These are phyloP conservation scores for Podospora pseudoanserina DNA, from an alignment of 495 filamentous ascomycete species.

Conservation along the genomic window DNA sequence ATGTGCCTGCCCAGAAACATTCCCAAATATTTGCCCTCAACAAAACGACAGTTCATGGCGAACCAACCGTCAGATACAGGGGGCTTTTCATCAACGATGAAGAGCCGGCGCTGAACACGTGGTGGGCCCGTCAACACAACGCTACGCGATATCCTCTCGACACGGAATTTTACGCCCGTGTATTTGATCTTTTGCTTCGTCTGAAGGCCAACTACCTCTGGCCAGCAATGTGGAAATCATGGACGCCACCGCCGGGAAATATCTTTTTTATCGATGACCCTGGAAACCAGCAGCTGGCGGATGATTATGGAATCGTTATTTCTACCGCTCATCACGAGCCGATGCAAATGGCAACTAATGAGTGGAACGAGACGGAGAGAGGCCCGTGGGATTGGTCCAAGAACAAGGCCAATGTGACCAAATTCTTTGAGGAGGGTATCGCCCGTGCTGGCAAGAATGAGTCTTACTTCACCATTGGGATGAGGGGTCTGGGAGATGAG, in stretches of 20 bases:
- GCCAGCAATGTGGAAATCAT: constrained; percentile 61
- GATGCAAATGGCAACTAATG: constrained; percentile 58
- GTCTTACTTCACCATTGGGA: constrained; percentile 54
- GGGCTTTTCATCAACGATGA: constrained; percentile 70
- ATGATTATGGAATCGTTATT: constrained; percentile 62
- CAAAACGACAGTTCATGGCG: constrained; percentile 46
- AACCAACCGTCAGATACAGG: constrained; percentile 60
- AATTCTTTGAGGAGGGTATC: constrained; percentile 54
- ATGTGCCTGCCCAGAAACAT: constrained; percentile 52
- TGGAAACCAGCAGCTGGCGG: constrained; percentile 53
- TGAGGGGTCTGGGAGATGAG: constrained; percentile 59
- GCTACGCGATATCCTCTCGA: constrained; percentile 42
- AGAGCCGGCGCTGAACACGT: constrained; percentile 48
- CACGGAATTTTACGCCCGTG: constrained; percentile 55
- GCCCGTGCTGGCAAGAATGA: constrained; percentile 52
- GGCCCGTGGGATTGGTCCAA: constrained; percentile 59
- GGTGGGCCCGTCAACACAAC: constrained; percentile 25
- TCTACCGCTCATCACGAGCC: constrained; percentile 62
- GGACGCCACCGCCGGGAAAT: constrained; percentile 25
- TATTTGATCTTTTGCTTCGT: constrained; percentile 61
- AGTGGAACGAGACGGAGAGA: constrained; percentile 47
- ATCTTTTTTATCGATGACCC: constrained; percentile 61
- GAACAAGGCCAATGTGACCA: constrained; percentile 50
- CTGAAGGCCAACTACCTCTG: constrained; percentile 63
- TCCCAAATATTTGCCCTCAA: constrained; percentile 49